Evolutionary conservation across 305 asterid genomes (phyloP).

Genomic region (Solanum chacoense): DNA sequence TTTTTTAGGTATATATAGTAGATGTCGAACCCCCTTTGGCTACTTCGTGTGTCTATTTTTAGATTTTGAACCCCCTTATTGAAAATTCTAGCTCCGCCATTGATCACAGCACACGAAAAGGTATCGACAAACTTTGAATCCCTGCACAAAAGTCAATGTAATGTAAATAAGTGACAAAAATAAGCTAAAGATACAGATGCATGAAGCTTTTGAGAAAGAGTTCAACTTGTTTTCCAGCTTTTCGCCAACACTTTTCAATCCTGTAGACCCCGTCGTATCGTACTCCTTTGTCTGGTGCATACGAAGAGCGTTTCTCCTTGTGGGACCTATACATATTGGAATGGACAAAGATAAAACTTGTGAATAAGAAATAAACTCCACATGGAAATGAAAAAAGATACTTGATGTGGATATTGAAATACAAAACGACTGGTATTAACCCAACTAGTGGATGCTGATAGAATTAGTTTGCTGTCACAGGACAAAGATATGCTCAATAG

Average conservation of each 20-base stretch:
- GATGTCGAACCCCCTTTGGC: too few relatives aligned
- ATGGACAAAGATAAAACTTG: background rate
- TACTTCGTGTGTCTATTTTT: too few relatives aligned
- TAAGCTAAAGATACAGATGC: background rate
- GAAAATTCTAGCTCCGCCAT: too few relatives aligned
- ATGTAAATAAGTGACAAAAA: slow-evolving; percentile 5
- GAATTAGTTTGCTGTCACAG: background rate
- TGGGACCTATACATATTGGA: slow-evolving; percentile 38
- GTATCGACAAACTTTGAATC: slow-evolving; percentile 67
- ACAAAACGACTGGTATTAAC: background rate
- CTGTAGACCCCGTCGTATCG: slow-evolving; percentile 88
- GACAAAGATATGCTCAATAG: background rate
- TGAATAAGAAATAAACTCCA: background rate
- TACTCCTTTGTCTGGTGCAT: slow-evolving; percentile 70
- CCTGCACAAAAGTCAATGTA: slow-evolving; percentile 26
- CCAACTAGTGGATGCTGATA: background rate
- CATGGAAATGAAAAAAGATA: background rate
- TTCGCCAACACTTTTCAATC: slow-evolving; percentile 85
- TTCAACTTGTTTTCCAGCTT: slow-evolving; percentile 54
- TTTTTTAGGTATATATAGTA: too few relatives aligned
- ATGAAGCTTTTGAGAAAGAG: background rate
- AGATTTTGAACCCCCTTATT: too few relatives aligned
- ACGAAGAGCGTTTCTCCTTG: slow-evolving; percentile 69
- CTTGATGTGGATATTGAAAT: background rate
- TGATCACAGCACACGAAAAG: slow-evolving; percentile 76